Evolutionary conservation across 495 filamentous ascomycete genomes (phyloP).

Genomic region (Penicillium riverlandense): DNA sequence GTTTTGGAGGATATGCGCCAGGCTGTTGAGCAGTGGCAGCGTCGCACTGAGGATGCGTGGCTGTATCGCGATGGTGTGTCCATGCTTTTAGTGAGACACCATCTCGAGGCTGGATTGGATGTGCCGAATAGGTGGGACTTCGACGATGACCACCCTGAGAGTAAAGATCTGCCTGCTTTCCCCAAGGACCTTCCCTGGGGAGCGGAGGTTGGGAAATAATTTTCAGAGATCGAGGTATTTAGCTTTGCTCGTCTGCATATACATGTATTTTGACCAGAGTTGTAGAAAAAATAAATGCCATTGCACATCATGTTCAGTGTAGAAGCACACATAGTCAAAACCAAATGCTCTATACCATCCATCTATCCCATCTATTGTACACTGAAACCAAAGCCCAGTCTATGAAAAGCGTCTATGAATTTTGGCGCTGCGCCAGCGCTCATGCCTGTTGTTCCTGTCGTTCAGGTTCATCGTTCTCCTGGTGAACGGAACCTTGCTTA

Average conservation of each 20-base stretch:
- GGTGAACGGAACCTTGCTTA: conserved; percentile 18
- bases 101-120: conserved; percentile 28
- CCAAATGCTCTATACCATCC: too few species aligned
- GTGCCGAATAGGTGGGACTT: conserved; percentile 37
- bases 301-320: too few species aligned
- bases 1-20: conserved; percentile 21
- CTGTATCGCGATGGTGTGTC: conserved; percentile 33
- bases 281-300: too few species aligned
- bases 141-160: conserved; percentile 19
- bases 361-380: too few species aligned
- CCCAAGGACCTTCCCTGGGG: conserved; percentile 11
- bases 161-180: conserved; percentile 7
- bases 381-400: too few species aligned
- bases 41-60: conserved; percentile 33
- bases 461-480: neutral
- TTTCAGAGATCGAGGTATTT: neutral
- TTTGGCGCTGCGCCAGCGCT: too few species aligned
- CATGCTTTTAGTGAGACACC: conserved; percentile 17
- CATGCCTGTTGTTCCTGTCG: neutral
- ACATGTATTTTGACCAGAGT: too few species aligned
- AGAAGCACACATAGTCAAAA: too few species aligned
- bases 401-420: too few species aligned
- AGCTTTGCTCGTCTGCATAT: too few species aligned
- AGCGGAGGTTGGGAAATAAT: conserved; percentile 3
- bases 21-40: conserved; percentile 30